Evolutionary conservation across 257 asterid genomes (phyloP), one percentile per base, ranked within the genome.

Genomic region (Plectranthus barbatus): DNA sequence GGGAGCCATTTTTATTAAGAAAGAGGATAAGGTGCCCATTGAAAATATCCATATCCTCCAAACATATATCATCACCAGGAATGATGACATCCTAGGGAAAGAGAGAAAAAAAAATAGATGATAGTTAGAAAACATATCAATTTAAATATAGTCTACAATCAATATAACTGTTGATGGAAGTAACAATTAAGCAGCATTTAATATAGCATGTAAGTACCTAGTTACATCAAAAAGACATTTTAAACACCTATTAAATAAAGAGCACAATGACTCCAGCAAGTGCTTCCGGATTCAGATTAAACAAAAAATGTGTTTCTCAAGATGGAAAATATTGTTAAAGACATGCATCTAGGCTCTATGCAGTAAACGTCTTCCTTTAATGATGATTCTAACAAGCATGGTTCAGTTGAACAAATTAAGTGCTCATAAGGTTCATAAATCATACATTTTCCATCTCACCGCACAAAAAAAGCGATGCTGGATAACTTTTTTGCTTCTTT

Each of bases 41-140:
- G 83, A 79, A 89, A 64, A 92, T 83, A 77, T 89, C 99, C 99
- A 92, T 83, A 74, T 92, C 97, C 67, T 81, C 80, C 71, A 92
- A 75, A 80, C 69, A 77, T 41, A 57, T 69, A 64, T 77, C 86
- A 54, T 77, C 85, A 19, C 81, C 76, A 36, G 96, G 95, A 74
- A 81, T 68, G 57, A 86, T 66, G 50, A 83, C 49, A 65, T 81
- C 79, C 96, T 92, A 75, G 29, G 45, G 62, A 53, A 70, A 56
- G 9, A 52, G 52, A 47, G n/a, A 29, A 63, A 21, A 18, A 33
- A 14, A 48, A 52, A 65, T 20, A 55, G 51, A 26, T 33, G 31
- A 52, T 37, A 46, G 64, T 36, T 39, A 54, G 52, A 26, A 57
- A 5, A 6, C 18, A 58, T 29, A 7, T 3, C 17, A 61, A 60